Evolutionary conservation across 2,329 filamentous ascomycete species (phyloP).

Genomic region (Sclerotinia spermophila): DNA sequence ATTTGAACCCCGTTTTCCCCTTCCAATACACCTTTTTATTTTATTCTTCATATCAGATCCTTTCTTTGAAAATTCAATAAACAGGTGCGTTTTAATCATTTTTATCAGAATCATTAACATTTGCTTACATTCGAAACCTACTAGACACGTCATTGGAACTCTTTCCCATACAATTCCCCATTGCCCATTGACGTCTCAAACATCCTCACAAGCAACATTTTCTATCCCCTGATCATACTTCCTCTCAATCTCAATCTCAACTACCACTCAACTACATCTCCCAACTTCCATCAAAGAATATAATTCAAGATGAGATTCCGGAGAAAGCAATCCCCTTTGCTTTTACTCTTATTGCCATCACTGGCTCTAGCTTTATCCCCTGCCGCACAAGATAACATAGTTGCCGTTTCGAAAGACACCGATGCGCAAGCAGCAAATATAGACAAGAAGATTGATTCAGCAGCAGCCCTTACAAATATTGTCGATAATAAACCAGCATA

Average conservation of each 20-base stretch:
- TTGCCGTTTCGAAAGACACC: conserved; percentile 28
- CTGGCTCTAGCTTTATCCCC: conserved; percentile 45
- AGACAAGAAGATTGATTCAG: conserved; percentile 12
- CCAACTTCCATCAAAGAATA: conserved; percentile 7
- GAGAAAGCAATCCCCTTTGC: conserved; percentile 50
- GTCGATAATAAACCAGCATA: conserved; percentile 34
- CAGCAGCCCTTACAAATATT: conserved; percentile 28
- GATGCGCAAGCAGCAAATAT: conserved; percentile 26
- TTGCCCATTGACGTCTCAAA: not conserved
- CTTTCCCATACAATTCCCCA: not conserved
- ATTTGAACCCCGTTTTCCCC: not conserved
- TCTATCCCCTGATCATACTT: not conserved
- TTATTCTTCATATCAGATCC: not conserved
- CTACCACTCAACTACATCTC: not conserved
- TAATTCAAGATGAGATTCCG: conserved; percentile 54
- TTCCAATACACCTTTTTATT: not conserved
- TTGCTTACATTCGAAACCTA: not conserved
- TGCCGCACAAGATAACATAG: conserved; percentile 29
- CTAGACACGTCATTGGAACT: conserved; percentile 4
- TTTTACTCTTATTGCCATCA: conserved; percentile 58
- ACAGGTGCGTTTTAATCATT: not conserved
- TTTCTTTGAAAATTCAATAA: not conserved
- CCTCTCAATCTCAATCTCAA: not conserved
- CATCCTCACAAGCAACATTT: not conserved
- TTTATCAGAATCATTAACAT: not conserved